A percentile compares a stretch with the other conserved stretches of the same genome.
Evolutionary conservation across 805 yeast genomes (phyloP).

Genomic region (Wickerhamomyces sydowiorum): DNA sequence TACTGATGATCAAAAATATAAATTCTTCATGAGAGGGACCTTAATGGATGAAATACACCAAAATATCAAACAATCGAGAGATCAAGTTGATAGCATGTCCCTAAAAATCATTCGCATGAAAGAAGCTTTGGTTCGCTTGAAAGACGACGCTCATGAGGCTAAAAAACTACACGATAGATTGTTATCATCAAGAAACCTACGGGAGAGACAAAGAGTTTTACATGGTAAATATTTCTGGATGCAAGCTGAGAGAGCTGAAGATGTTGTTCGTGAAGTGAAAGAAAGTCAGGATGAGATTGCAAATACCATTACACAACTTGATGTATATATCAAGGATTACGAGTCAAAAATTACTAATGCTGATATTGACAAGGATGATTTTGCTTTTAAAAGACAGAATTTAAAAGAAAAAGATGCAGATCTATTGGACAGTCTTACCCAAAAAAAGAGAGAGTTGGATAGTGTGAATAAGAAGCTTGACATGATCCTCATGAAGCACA

Average conservation of each 20-base stretch:
- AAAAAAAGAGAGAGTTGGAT: slow-evolving; percentile 7
- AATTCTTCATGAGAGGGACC: slow-evolving; percentile 76
- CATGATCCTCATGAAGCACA: slow-evolving; percentile 13
- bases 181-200: slow-evolving; percentile 34
- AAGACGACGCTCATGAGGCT: slow-evolving; percentile 37
- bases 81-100: slow-evolving; percentile 30
- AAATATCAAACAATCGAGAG: slow-evolving; percentile 39
- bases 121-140: slow-evolving; percentile 32
- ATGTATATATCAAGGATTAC: slow-evolving; percentile 1
- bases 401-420: slow-evolving; percentile 15
- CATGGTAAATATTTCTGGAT: slow-evolving; percentile 48
- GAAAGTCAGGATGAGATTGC: slow-evolving; percentile 10
- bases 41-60: slow-evolving; percentile 59
- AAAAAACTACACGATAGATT: slow-evolving; percentile 33
- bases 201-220: slow-evolving; percentile 31
- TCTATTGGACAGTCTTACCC: slow-evolving; percentile 1
- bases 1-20: slow-evolving; percentile 65
- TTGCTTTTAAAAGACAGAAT: slow-evolving; percentile 4
- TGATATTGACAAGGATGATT: slow-evolving; percentile 1
- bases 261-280: slow-evolving; percentile 6
- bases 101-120: slow-evolving; percentile 33
- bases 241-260: slow-evolving; percentile 23
- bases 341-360: slow-evolving; percentile 1
- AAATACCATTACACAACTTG: slow-evolving; percentile 5
- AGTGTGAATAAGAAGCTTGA: slow-evolving; percentile 8